Conservation (phyloP, 441 rosid genomes). For the Cnidoscolus chayamansa region DNA sequence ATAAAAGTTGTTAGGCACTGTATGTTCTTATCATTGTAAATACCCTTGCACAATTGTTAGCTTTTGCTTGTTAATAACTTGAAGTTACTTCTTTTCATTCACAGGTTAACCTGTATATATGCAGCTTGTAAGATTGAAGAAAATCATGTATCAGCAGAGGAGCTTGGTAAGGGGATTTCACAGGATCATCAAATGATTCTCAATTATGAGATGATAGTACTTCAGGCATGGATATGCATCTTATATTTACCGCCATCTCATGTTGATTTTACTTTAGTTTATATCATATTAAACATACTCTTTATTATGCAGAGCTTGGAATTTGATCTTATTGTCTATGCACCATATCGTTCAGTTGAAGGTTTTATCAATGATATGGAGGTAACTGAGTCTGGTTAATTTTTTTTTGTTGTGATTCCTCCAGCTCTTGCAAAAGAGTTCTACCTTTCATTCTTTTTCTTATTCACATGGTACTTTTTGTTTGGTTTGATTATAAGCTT, state of each 20-base stretch:
- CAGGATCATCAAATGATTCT: slow-evolving; percentile 98
- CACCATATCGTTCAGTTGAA: slow-evolving; percentile 85
- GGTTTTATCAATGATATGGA: slow-evolving; percentile 76
- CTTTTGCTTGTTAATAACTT: slow-evolving; percentile 12
- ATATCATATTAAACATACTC: slow-evolving; percentile 16
- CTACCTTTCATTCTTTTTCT: not conserved
- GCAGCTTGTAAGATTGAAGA: slow-evolving; percentile 95
- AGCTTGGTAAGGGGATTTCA: slow-evolving; percentile 95
- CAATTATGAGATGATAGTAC: slow-evolving; percentile 92
- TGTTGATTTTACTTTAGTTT: slow-evolving; percentile 12
- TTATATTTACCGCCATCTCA: slow-evolving; percentile 7
- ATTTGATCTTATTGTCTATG: slow-evolving; percentile 91
- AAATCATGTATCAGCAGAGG: slow-evolving; percentile 98
- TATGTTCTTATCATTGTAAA: not conserved
- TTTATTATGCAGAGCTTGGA: slow-evolving; percentile 70
- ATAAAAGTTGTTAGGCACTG: not conserved
- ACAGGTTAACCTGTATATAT: slow-evolving; percentile 95
- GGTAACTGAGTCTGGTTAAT: slow-evolving; percentile 38
- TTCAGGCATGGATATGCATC: slow-evolving; percentile 68
- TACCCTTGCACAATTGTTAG: not conserved
- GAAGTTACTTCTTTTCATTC: slow-evolving; percentile 25
- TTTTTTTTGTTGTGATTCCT: not conserved
- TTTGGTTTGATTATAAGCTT: not conserved
- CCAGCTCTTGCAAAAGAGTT: not conserved
- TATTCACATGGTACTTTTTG: not conserved